Evolutionary conservation across 371 early-diverging fungal species (phyloP), one percentile per base, ranked within the genome.

Genomic region (Mortierella sp.): DNA sequence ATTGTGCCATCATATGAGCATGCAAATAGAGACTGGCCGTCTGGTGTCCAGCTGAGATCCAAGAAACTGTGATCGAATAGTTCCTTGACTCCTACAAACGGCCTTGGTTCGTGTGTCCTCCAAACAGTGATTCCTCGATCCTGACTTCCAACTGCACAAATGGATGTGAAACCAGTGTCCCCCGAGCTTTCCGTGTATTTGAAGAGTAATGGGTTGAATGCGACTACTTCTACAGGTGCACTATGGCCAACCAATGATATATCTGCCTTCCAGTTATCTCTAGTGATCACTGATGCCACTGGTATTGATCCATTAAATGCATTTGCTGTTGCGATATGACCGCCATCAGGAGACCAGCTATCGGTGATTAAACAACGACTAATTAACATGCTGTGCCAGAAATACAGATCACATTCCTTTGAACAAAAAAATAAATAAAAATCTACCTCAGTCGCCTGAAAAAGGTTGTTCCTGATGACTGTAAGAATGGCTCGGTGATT

Each of bases 321-420:
- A 81, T 97, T 96, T 35, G 97, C 95, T 11, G 96, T 90, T 0
- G 93, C 96, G 18, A 99, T 85, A 75, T 93, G 94, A 30, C 91
- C 90, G 16, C 97, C 99, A 70, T 98, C 97, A 0, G 99, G 98
- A 18, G 97, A 93, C 99, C 99, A 99, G 73, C 96, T 92, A 59
- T 52, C 18, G 10, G 24, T n/a, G 24, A 52, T 52, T 24, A 24
- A 52, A 24, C 14, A 11, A 43, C 14, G 43, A 43, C 4, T 30
- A 30, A 30, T 30, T 30, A 30, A 30, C 30, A 30, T 30, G 18
- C 47, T 45, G 20, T 52, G 52, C 20, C 24, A 52, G 9, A 24
- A 35, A 26, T 22, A 4, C 39, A 37, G n/a, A n/a, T n/a, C n/a
- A n/a, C n/a, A n/a, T n/a, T n/a, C n/a, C n/a, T 3, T 18, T n/a